A percentile compares a stretch with the other conserved stretches of the same genome.
Evolutionary conservation across 164 flowering plant species (phyloP).

Genomic region (Aristolochia fimbriata): DNA sequence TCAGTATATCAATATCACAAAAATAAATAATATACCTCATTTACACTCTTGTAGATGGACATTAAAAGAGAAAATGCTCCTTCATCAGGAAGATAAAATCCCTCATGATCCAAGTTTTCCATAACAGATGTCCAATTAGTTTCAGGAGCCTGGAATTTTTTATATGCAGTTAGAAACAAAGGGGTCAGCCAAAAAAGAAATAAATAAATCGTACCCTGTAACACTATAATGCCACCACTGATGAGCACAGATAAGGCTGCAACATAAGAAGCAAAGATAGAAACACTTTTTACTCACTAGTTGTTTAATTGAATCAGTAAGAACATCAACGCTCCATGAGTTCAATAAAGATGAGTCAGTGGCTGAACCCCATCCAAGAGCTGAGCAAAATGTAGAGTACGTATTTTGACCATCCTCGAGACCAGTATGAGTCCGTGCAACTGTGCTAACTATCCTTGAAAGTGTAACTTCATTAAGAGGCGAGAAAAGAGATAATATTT

Average conservation of each 20-base stretch:
- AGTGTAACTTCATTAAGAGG: constrained; percentile 68
- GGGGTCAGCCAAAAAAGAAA: background rate
- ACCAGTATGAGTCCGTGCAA: constrained; percentile 54
- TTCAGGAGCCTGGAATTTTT: constrained; percentile 59
- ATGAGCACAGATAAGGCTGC: too few species aligned
- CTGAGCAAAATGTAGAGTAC: constrained; percentile 48
- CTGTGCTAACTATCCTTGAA: constrained; percentile 54
- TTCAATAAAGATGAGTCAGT: constrained; percentile 40
- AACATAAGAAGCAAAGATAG: background rate
- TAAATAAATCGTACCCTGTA: too few species aligned
- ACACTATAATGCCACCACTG: too few species aligned
- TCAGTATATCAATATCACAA: background rate
- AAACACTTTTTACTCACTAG: constrained; percentile 42
- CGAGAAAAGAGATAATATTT: constrained; percentile 55
- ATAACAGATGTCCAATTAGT: constrained; percentile 66
- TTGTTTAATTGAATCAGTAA: constrained; percentile 70
- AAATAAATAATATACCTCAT: constrained; percentile 23
- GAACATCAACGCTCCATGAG: constrained; percentile 78
- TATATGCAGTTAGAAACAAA: constrained; percentile 1
- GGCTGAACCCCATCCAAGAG: constrained; percentile 39
- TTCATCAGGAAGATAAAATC: constrained; percentile 67
- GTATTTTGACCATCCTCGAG: constrained; percentile 57
- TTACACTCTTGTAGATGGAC: constrained; percentile 48
- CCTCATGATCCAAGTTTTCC: constrained; percentile 89
- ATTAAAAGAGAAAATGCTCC: constrained; percentile 69